phyloP scores from a whole-genome alignment of 2,329 filamentous ascomycete species.

The Fusarium haematococcum region DNA sequence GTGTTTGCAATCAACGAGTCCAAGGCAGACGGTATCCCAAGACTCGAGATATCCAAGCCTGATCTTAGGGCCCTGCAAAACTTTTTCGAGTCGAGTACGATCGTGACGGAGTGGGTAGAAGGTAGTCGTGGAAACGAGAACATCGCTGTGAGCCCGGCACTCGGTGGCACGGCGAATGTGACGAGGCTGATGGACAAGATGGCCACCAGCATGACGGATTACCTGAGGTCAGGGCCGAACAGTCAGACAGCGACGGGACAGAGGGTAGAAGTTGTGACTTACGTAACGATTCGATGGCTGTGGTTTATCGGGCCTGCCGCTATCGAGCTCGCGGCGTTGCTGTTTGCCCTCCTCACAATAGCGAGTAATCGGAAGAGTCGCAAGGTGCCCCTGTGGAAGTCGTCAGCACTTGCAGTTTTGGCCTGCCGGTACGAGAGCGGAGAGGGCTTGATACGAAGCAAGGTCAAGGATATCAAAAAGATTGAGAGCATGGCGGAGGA shows the following conservation, averaged over 20 bases:
- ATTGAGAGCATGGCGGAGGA: not conserved
- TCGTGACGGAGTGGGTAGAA: conserved; percentile 12
- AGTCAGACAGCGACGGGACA: not conserved
- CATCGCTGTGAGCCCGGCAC: conserved; percentile 14
- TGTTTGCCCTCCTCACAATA: conserved; percentile 20
- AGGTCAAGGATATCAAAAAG: not conserved
- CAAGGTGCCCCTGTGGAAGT: conserved; percentile 26
- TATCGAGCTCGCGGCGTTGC: conserved; percentile 3
- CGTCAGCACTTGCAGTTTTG: conserved; percentile 22
- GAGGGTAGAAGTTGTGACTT: conserved; percentile 6
- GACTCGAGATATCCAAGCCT: not conserved
- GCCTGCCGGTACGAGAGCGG: not conserved
- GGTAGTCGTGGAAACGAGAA: conserved; percentile 14
- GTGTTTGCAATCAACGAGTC: not conserved
- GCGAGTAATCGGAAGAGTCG: conserved; percentile 4
- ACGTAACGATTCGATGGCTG: conserved; percentile 14
- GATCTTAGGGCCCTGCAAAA: conserved; percentile 11
- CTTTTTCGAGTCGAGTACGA: conserved; percentile 12
- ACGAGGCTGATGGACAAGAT: conserved; percentile 6
- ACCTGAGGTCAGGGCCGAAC: conserved; percentile 19
- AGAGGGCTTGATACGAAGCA: not conserved
- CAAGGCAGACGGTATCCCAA: not conserved
- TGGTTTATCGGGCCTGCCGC: conserved; percentile 11
- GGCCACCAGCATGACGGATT: conserved; percentile 26
- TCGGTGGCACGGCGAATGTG: conserved; percentile 18